A percentile compares a stretch with the other conserved stretches of the same genome.
These are phyloP conservation scores for Ochromonas danica DNA, from an alignment of 108 stramenopile genomes.

Conservation along the genomic window DNA sequence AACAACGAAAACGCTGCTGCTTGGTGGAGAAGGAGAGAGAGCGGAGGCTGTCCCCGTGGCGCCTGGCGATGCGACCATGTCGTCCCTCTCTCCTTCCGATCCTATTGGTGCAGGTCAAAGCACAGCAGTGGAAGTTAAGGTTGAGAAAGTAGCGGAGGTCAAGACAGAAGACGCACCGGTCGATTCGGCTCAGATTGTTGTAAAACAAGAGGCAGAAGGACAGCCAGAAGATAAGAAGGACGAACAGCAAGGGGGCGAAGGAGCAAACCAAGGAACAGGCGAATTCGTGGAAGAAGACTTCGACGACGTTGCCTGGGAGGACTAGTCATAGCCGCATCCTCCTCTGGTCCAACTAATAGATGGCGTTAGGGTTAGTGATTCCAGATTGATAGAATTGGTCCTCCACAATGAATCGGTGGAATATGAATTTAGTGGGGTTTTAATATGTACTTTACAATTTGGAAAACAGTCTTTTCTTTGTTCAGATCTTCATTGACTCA, in stretches of 20 bases:
- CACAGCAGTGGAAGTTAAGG: neutral
- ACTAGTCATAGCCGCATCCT: too few relatives aligned
- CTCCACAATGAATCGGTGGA: too few relatives aligned
- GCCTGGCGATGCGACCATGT: neutral
- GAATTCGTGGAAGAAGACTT: neutral
- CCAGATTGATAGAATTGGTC: too few relatives aligned
- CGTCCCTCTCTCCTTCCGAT: neutral
- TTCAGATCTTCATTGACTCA: conserved; percentile 5
- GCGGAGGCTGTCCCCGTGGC: too few relatives aligned
- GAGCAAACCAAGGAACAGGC: neutral
- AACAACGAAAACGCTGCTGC: neutral
- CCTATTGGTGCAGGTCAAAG: neutral
- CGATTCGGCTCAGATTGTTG: neutral
- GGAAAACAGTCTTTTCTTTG: too few relatives aligned
- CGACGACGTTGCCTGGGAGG: conserved; percentile 1
- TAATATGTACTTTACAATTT: too few relatives aligned
- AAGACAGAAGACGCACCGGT: neutral
- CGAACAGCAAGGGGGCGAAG: neutral
- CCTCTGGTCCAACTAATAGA: too few relatives aligned
- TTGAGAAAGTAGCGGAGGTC: neutral
- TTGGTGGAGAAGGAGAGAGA: too few relatives aligned
- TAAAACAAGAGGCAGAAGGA: too few relatives aligned
- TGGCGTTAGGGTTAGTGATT: too few relatives aligned
- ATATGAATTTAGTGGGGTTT: too few relatives aligned
- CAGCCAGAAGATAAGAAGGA: neutral